phyloP scores from a whole-genome alignment of 805 yeast species.

The Sugiyamaella valdiviana region DNA sequence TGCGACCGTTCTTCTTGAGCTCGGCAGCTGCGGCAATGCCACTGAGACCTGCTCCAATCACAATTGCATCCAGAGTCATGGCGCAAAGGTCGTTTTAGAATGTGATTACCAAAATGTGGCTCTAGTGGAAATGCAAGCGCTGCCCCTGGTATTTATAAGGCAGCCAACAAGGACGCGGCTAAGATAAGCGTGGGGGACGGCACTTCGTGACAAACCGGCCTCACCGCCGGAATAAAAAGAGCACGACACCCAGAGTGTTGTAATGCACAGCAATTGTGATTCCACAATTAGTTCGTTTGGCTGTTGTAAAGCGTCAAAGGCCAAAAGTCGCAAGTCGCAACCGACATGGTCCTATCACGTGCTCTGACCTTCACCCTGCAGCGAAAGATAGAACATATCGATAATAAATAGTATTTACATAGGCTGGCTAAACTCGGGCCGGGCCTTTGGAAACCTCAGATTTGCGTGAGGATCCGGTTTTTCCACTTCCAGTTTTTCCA shows the following conservation, averaged over 20 bases:
- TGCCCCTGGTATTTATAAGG: background rate
- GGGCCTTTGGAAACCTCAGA: background rate
- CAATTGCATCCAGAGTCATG: constrained; percentile 29
- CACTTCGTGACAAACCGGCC: too few species aligned
- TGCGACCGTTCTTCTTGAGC: constrained; percentile 39
- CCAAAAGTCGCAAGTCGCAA: too few species aligned
- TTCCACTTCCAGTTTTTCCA: too few species aligned
- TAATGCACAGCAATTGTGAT: too few species aligned
- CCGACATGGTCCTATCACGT: too few species aligned
- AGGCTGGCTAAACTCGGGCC: background rate
- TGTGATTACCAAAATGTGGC: background rate
- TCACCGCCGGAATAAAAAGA: too few species aligned
- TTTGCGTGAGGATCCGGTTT: background rate
- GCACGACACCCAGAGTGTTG: too few species aligned
- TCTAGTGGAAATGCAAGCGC: background rate
- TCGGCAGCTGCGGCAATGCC: constrained; percentile 67
- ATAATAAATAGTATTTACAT: background rate
- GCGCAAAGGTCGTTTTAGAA: too few species aligned
- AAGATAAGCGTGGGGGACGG: background rate
- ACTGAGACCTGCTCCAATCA: constrained; percentile 76
- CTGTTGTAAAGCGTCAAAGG: too few species aligned
- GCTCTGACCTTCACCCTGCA: background rate
- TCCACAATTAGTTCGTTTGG: too few species aligned
- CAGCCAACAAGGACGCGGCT: background rate
- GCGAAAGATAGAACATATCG: background rate